Base-by-base conservation (phyloP, 768 basidiomycete genomes). In the Amanita jacksonii region DNA sequence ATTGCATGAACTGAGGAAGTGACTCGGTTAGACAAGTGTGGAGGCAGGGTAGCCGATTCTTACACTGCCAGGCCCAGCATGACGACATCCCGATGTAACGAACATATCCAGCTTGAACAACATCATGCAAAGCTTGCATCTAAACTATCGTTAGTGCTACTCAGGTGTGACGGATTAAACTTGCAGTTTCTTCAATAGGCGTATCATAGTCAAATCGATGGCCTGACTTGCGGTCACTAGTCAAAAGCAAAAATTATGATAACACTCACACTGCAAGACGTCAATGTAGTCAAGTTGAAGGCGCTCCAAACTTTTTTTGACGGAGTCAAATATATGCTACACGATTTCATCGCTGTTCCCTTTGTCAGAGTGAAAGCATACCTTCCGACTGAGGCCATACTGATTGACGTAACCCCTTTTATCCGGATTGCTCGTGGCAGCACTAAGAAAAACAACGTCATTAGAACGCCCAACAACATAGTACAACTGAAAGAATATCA, bases 281-380 rank as follows among this genome's bases (percentile, higher is more conserved):
- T 38, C 37, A 19, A 38, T 38, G 49, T 86, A 85, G 41, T 88
- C 85, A 20, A 85, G 58, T 36, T 85, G 79, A 2, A 89, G 67
- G 13, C 85, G 70, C 54, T 81, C 60, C 47, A 88, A 58, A 35
- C 76, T 76, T 12, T 64, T 61, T 52, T 79, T 77, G 27, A 82
- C 73, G 0, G 76, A 64, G 25, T 79, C 81, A 51, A 89, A 88
- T 30, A 88, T 85, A 52, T 80, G 76, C 77, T 86, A 36, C 31
- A 41, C 37, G 32, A 5, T 16, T 23, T 27, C 59, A 55, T 51
- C 57, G 52, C 3, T 51, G 38, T n/a, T 10, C 22, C 16, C 12
- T 16, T 15, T 9, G 4, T 22, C 28, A 15, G 38, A 12, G 4
- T 6, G 18, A 20, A 13, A n/a, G 9, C 44, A 9, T 34, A 58